phyloP scores from a whole-genome alignment of 2,329 filamentous ascomycete genomes.

The Seiridium cupressi region DNA sequence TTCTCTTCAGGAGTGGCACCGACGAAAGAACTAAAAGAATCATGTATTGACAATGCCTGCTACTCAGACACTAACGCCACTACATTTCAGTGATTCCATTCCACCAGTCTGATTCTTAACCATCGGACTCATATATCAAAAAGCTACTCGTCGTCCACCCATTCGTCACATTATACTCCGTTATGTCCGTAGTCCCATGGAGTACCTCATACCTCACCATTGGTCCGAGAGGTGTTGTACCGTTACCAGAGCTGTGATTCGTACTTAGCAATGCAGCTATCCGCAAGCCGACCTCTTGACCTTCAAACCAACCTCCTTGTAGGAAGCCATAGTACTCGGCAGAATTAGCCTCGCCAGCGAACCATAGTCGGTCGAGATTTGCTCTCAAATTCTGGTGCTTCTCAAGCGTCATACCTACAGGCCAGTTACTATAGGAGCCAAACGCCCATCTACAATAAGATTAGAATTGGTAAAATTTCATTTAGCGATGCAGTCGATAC shows the following conservation, averaged over 20 bases:
- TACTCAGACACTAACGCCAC: too few relatives aligned
- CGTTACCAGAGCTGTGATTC: not conserved
- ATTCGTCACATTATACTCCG: conserved; percentile 25
- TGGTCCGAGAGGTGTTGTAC: conserved; percentile 15
- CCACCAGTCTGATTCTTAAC: too few relatives aligned
- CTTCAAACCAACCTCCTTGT: conserved; percentile 61
- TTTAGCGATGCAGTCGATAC: conserved; percentile 1
- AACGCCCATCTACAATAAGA: conserved; percentile 37
- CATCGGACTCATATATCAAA: not conserved
- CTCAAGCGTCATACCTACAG: conserved; percentile 59
- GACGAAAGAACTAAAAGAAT: too few relatives aligned
- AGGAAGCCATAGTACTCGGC: conserved; percentile 65
- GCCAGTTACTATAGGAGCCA: conserved; percentile 70
- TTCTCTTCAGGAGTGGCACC: too few relatives aligned
- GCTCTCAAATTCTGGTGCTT: conserved; percentile 67
- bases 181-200: conserved; percentile 31
- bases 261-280: conserved; percentile 33
- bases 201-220: conserved; percentile 28
- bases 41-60: too few relatives aligned
- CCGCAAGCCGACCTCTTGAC: conserved; percentile 44
- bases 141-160: conserved; percentile 6
- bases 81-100: too few relatives aligned
- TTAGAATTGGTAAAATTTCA: not conserved
- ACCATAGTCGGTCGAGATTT: conserved; percentile 61
- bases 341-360: conserved; percentile 64